Conservation (phyloP, 108 stramenopile species). For the Nitzschia palea region DNA sequence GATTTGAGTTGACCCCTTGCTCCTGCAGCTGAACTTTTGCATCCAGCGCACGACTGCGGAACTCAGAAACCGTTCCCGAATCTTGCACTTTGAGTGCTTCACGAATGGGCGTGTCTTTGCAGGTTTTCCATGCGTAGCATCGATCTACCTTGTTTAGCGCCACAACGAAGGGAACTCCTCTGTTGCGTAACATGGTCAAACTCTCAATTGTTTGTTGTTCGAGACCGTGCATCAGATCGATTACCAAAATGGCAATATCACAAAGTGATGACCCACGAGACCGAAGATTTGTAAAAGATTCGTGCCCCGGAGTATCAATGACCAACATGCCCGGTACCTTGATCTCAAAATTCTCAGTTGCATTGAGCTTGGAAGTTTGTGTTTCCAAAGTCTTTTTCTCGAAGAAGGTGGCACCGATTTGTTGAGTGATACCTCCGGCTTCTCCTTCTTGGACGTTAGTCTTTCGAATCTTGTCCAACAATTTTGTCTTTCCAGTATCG, state of each 20-base stretch:
- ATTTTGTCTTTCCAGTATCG: conserved; percentile 99
- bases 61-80: conserved; percentile 89
- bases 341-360: conserved; percentile 82
- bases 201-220: conserved; percentile 99
- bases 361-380: conserved; percentile 86
- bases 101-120: conserved; percentile 91
- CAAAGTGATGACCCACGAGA: conserved; percentile 96
- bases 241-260: conserved; percentile 98
- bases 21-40: conserved; percentile 89
- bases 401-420: conserved; percentile 99
- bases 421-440: conserved; percentile 99
- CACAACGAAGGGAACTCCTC: conserved; percentile 96
- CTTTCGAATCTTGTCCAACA: conserved; percentile 98
- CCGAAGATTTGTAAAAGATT: conserved; percentile 97
- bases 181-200: conserved; percentile 90
- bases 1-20: conserved; percentile 97
- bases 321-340: conserved; percentile 97
- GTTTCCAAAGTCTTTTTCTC: conserved; percentile 87
- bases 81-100: conserved; percentile 90
- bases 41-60: conserved; percentile 80
- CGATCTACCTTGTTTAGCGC: conserved; percentile 99
- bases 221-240: conserved; percentile 99
- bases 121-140: conserved; percentile 96
- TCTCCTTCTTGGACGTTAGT: conserved; percentile 99
- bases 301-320: conserved; percentile 99